Conservation (phyloP, 208 protist species). For the Acanthamoeba castellanii region DNA sequence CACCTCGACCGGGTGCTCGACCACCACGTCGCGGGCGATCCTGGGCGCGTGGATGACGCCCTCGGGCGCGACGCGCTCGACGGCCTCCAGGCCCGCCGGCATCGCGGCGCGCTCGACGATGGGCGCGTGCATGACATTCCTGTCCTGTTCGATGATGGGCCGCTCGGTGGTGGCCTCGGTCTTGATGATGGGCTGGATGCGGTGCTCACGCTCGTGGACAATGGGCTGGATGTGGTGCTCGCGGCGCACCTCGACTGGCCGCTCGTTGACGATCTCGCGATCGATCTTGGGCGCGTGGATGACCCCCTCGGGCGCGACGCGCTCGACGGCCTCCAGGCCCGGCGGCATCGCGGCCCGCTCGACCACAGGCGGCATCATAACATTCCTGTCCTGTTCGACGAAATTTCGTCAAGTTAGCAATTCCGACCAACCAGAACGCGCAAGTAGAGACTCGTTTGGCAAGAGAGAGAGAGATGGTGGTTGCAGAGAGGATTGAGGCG, state of each 20-base stretch:
- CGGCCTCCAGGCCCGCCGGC: background rate
- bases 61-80: slow-evolving; percentile 1
- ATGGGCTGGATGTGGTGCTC: slow-evolving; percentile 35
- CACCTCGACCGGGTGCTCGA: background rate
- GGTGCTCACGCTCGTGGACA: slow-evolving; percentile 2
- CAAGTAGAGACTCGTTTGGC: too few relatives aligned
- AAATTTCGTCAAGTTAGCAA: background rate
- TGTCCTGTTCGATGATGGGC: slow-evolving; percentile 28
- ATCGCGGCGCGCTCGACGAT: background rate
- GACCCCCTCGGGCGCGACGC: background rate
- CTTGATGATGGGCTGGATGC: slow-evolving; percentile 37
- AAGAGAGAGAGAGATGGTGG: too few relatives aligned
- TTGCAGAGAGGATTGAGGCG: background rate
- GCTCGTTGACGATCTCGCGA: slow-evolving; percentile 2
- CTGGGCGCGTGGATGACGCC: slow-evolving; percentile 1
- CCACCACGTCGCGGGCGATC: background rate
- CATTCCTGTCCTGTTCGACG: background rate
- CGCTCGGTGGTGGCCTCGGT: slow-evolving; percentile 7
- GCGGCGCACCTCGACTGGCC: background rate
- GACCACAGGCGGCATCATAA: background rate
- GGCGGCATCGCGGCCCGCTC: background rate
- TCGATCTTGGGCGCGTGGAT: background rate
- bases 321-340: background rate
- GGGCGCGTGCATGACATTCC: background rate
- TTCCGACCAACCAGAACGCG: background rate